Evolutionary conservation across 2,329 filamentous ascomycete species (phyloP), one percentile per base, ranked within the genome.

Genomic region (Aspergillus sp.): DNA sequence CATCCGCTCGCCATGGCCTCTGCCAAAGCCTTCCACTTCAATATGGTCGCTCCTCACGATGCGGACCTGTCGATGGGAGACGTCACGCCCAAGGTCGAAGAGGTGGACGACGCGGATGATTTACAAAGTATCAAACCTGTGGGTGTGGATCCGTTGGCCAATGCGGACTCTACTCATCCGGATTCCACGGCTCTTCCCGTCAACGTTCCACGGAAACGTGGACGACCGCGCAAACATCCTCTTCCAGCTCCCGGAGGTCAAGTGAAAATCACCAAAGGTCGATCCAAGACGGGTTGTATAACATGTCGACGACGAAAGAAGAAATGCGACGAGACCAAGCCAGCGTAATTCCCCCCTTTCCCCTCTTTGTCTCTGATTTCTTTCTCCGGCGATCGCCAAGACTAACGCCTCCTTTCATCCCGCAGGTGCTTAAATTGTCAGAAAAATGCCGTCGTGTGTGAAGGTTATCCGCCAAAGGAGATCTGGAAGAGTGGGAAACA

Each of bases 381-480:
- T 42, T 16, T 20, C 22, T 52, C 31, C 49, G 20, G 18, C 32
- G 51, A 18, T 42, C 20, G 56, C 52, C 22, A 24, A 32, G 50
- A 52, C 49, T 39, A 49, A 57, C 54, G 36, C 36, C 36, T 6
- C 50, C 36, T 31, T n/a, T n/a, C 29, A 16, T 18, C 14, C 16
- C 29, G 12, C 58, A 74, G 72, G 39, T 73, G 64, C 58, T 83
- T 91, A 75, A 96, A 96, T 69, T 96, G 92, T 71, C 89, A 95
- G 77, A 96, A 96, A 82, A 96, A 96, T 73, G 91, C 92, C 9
- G 91, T 96, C 12, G 86, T 93, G 12, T 96, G 92, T 72, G 92
- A 96, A 76, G 92, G 92, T 12, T 96, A 96, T 71, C 90, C 91
- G 54, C 89, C 91, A 62, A 92, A 92, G 73, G 89, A 91, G 59